These are phyloP conservation scores for Escovopsis sp. DNA, from an alignment of 2,329 filamentous ascomycete species.

Conservation along the genomic window DNA sequence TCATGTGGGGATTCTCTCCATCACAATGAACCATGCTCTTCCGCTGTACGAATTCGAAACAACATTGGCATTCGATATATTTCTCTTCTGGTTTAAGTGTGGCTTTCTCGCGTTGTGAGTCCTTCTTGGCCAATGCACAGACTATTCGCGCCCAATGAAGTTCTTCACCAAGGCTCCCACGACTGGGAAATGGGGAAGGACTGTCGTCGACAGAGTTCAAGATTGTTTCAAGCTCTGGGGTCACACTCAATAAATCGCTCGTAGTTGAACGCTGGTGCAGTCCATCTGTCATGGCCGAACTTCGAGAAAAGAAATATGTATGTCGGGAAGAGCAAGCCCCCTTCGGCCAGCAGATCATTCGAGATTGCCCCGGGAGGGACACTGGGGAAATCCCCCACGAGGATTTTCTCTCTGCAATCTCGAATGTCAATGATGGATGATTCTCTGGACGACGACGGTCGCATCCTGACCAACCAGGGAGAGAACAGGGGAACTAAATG, in stretches of 20 bases:
- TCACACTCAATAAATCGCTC: no score
- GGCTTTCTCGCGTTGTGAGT: slow-evolving; percentile 17
- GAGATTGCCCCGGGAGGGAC: slow-evolving; percentile 7
- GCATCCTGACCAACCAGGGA: no score
- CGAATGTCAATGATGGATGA: no score
- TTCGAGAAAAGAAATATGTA: slow-evolving; percentile 7
- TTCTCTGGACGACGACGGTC: no score
- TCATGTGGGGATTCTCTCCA: slow-evolving; percentile 36
- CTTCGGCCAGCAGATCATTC: slow-evolving; percentile 5
- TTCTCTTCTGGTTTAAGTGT: slow-evolving; percentile 28
- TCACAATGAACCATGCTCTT: slow-evolving; percentile 58
- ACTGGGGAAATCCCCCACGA: slow-evolving; percentile 9
- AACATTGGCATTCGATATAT: slow-evolving; percentile 57
- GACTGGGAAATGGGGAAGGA: neutral
- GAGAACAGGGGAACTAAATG: no score
- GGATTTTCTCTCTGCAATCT: neutral
- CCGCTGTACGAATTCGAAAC: slow-evolving; percentile 50
- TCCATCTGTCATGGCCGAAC: no score
- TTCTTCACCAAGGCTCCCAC: neutral
- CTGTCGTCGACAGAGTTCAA: no score
- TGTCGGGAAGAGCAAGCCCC: slow-evolving; percentile 7
- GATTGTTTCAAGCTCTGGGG: no score
- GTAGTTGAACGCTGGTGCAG: no score
- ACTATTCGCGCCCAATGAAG: neutral
- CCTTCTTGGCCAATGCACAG: neutral